Conservation (phyloP, 208 protist species). For the Trypanosoma platydactyli region DNA sequence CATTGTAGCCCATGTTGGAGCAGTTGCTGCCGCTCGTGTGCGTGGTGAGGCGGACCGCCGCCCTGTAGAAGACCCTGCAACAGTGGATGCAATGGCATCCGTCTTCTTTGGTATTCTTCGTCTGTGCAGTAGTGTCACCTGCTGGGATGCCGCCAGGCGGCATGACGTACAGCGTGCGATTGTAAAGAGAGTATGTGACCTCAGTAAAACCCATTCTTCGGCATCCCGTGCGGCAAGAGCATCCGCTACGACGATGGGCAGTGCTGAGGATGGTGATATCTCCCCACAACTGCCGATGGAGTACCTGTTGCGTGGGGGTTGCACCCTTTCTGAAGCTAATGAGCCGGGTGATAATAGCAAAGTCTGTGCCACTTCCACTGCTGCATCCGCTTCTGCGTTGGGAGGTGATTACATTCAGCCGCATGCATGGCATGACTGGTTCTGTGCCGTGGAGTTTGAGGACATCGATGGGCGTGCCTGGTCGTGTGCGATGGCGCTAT, state of each 20-base stretch:
- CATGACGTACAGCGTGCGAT: slow-evolving; percentile 26
- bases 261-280: too few species aligned
- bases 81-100: slow-evolving; percentile 41
- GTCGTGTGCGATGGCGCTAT: slow-evolving; percentile 28
- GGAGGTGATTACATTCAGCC: neutral
- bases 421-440: slow-evolving; percentile 30
- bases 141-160: slow-evolving; percentile 21
- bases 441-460: slow-evolving; percentile 32
- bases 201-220: too few species aligned
- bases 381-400: too few species aligned
- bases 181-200: slow-evolving; percentile 1
- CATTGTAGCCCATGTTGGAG: slow-evolving; percentile 45
- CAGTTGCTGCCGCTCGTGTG: slow-evolving; percentile 28
- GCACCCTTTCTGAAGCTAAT: neutral
- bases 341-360: neutral
- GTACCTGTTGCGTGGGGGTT: slow-evolving; percentile 25
- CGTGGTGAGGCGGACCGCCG: slow-evolving; percentile 5
- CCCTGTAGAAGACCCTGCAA: neutral
- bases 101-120: slow-evolving; percentile 50
- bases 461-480: slow-evolving; percentile 31
- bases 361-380: neutral
- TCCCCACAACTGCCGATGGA: slow-evolving; percentile 3
- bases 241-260: too few species aligned
- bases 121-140: slow-evolving; percentile 35
- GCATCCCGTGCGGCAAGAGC: too few species aligned